These are phyloP conservation scores for Acanthamoeba triangularis DNA, from an alignment of 208 protist genomes.

Conservation along the genomic window DNA sequence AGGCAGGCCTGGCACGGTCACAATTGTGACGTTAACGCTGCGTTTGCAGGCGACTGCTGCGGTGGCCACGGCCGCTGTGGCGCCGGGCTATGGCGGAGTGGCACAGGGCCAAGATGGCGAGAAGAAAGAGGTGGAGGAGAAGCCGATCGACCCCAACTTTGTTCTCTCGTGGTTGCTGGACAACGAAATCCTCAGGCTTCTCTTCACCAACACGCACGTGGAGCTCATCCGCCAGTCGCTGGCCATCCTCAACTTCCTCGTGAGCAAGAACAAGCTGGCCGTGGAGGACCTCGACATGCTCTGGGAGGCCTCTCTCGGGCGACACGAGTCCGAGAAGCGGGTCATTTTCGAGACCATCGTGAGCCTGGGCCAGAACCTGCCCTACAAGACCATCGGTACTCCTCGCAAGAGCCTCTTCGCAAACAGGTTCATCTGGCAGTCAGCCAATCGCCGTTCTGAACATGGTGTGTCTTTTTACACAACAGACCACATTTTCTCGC, in stretches of 20 bases:
- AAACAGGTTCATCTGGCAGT: no score
- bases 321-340: slow-evolving; percentile 74
- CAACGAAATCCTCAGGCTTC: slow-evolving; percentile 68
- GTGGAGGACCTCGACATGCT: slow-evolving; percentile 74
- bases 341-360: slow-evolving; percentile 77
- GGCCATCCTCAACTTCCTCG: slow-evolving; percentile 65
- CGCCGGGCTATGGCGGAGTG: not conserved
- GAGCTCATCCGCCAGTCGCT: slow-evolving; percentile 69
- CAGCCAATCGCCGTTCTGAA: not conserved
- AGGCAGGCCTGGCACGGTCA: not conserved
- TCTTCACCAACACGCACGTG: slow-evolving; percentile 76
- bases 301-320: slow-evolving; percentile 76
- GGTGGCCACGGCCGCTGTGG: slow-evolving; percentile 64
- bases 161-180: slow-evolving; percentile 68
- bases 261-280: slow-evolving; percentile 23
- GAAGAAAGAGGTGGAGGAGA: slow-evolving; percentile 62
- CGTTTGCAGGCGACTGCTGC: slow-evolving; percentile 32
- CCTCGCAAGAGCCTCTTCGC: not conserved
- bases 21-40: no score
- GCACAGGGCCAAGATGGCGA: not conserved
- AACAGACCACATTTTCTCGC: slow-evolving; percentile 72
- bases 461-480: not conserved
- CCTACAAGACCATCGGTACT: slow-evolving; percentile 59
- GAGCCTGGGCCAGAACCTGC: slow-evolving; percentile 67
- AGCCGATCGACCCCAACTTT: slow-evolving; percentile 73